Conservation (phyloP, 805 yeast genomes). For the Monosporozyma yasuniensis region DNA sequence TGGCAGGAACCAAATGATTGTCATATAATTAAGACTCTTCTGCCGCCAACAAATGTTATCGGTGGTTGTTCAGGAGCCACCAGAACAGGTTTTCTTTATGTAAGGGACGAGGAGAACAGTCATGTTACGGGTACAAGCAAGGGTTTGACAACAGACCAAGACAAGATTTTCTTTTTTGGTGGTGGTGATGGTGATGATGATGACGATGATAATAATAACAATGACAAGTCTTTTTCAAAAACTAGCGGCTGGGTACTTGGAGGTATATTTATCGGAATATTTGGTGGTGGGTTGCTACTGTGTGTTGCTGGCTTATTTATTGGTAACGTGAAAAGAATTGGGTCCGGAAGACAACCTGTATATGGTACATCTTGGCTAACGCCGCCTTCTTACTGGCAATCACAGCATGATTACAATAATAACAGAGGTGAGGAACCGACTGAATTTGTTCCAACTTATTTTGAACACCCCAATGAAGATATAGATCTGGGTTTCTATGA, state of each 20-base stretch:
- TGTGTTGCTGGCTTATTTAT: slow-evolving; percentile 3
- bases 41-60: background rate
- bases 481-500: slow-evolving; percentile 73
- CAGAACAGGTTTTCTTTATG: background rate
- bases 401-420: slow-evolving; percentile 44
- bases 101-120: background rate
- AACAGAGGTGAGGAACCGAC: slow-evolving; percentile 22
- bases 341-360: slow-evolving; percentile 41
- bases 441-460: slow-evolving; percentile 56
- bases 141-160: background rate
- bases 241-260: background rate
- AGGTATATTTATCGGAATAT: background rate
- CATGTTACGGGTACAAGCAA: background rate
- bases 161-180: background rate
- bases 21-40: background rate
- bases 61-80: background rate
- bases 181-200: background rate
- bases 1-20: background rate
- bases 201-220: too few relatives aligned
- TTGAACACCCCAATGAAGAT: slow-evolving; percentile 50
- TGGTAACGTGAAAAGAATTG: slow-evolving; percentile 8
- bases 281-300: background rate
- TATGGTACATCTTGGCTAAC: slow-evolving; percentile 58
- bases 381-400: slow-evolving; percentile 54
- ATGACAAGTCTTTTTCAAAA: background rate